Conservation (phyloP, 495 filamentous ascomycete species). For the Neurospora sp. region DNA sequence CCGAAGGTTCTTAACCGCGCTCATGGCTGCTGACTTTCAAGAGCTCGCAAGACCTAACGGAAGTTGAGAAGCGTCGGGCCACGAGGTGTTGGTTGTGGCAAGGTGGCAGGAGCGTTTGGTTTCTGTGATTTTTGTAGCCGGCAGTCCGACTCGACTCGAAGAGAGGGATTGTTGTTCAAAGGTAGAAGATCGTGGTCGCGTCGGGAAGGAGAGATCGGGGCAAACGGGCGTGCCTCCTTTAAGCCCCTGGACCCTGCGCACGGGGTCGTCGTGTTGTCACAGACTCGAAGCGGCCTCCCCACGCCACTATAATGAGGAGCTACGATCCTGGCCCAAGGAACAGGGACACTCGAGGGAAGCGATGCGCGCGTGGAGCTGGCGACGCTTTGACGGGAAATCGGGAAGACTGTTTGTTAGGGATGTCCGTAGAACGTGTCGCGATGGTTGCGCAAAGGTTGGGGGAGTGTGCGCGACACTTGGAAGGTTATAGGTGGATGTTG, state of each 20-base stretch:
- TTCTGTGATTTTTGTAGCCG: not conserved
- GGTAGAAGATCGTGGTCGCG: not conserved
- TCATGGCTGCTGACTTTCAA: constrained; percentile 27
- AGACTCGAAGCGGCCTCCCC: not conserved
- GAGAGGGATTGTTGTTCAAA: not conserved
- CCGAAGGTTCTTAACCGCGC: constrained; percentile 54
- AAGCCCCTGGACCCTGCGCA: not conserved
- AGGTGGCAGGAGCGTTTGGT: not conserved
- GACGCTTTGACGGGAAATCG: not conserved
- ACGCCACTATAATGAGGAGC: not conserved
- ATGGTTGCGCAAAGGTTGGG: not conserved
- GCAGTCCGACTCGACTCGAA: not conserved
- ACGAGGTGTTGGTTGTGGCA: not conserved
- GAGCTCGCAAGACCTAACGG: not conserved
- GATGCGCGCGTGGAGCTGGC: not conserved
- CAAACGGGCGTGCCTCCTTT: not conserved
- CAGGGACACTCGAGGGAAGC: not conserved
- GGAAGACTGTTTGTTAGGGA: not conserved
- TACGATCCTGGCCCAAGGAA: not conserved
- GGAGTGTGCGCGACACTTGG: not conserved
- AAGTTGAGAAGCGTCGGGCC: not conserved
- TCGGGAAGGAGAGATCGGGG: not conserved
- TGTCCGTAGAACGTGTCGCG: not conserved
- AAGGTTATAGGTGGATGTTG: not conserved
- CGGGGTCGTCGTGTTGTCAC: not conserved